Evolutionary conservation across 768 basidiomycete genomes (phyloP).

Genomic region (Collybiopsis luxurians): DNA sequence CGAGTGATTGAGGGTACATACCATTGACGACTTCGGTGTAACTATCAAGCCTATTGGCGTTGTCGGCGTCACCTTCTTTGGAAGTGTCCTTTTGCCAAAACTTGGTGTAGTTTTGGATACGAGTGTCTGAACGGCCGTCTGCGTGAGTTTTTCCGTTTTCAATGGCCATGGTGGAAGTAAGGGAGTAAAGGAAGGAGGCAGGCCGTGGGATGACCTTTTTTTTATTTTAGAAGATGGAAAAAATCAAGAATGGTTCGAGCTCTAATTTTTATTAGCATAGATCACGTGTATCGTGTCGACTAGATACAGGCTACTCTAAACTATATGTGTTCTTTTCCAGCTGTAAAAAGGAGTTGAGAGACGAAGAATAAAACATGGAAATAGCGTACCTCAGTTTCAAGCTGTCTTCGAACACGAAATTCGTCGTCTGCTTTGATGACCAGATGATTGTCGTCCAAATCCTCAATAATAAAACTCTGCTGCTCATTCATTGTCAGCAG

Average conservation of each 20-base stretch:
- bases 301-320: slow-evolving; percentile 9
- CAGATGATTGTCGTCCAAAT: slow-evolving; percentile 80
- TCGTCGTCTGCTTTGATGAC: slow-evolving; percentile 84
- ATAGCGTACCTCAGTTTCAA: slow-evolving; percentile 68
- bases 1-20: slow-evolving; percentile 34
- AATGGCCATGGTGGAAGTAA: neutral
- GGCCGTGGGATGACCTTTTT: neutral
- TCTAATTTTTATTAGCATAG: neutral
- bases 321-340: slow-evolving; percentile 87
- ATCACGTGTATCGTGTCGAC: neutral
- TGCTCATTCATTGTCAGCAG: slow-evolving; percentile 80
- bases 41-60: slow-evolving; percentile 68
- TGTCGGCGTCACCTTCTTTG: slow-evolving; percentile 65
- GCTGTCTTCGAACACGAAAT: slow-evolving; percentile 64
- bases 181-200: neutral
- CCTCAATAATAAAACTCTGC: slow-evolving; percentile 80
- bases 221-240: neutral
- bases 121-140: slow-evolving; percentile 63
- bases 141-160: slow-evolving; percentile 15
- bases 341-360: too few species aligned
- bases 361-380: slow-evolving; percentile 1
- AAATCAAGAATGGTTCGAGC: neutral
- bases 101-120: slow-evolving; percentile 82
- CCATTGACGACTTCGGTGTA: slow-evolving; percentile 96
- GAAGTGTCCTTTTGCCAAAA: slow-evolving; percentile 87